Evolutionary conservation across 805 yeast species (phyloP).

Genomic region (Metschnikowia kunwiensis): DNA sequence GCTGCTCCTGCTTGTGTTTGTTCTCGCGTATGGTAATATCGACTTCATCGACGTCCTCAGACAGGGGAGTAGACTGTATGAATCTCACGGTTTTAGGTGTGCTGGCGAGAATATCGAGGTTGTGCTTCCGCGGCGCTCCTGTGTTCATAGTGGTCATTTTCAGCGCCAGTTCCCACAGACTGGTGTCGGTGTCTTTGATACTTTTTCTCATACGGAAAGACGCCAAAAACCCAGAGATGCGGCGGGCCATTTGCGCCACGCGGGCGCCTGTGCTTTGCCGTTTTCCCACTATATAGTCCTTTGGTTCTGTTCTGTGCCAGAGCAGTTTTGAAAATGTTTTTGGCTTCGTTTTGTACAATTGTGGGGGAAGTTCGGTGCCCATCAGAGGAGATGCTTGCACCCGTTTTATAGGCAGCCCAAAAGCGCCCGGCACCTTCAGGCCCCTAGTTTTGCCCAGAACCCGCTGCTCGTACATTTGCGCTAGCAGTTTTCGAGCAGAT

Average conservation of each 20-base stretch:
- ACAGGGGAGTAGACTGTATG: too few species aligned
- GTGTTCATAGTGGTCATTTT: too few species aligned
- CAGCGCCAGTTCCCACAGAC: too few species aligned
- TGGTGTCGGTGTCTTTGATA: too few species aligned
- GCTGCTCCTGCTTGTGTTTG: slow-evolving; percentile 6
- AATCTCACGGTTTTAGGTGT: too few species aligned
- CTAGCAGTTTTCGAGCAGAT: slow-evolving; percentile 5
- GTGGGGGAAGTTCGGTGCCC: not conserved
- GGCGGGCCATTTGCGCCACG: slow-evolving; percentile 8
- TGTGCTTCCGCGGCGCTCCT: too few species aligned
- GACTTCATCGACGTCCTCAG: slow-evolving; percentile 7
- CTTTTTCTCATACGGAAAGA: too few species aligned
- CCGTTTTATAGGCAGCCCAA: slow-evolving; percentile 10
- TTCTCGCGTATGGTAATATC: slow-evolving; percentile 8
- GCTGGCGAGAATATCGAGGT: too few species aligned
- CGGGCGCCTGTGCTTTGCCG: slow-evolving; percentile 4
- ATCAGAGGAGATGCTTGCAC: slow-evolving; percentile 2
- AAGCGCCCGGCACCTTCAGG: slow-evolving; percentile 4
- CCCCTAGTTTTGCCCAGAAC: not conserved
- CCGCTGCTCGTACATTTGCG: slow-evolving; percentile 6
- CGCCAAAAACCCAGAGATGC: slow-evolving; percentile 1
- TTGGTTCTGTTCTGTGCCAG: not conserved
- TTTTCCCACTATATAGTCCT: slow-evolving; percentile 3
- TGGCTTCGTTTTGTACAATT: slow-evolving; percentile 5
- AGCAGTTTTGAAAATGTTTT: too few species aligned